These are phyloP conservation scores for Fusarium paranaense DNA, from an alignment of 2,329 filamentous ascomycete genomes.

Conservation along the genomic window DNA sequence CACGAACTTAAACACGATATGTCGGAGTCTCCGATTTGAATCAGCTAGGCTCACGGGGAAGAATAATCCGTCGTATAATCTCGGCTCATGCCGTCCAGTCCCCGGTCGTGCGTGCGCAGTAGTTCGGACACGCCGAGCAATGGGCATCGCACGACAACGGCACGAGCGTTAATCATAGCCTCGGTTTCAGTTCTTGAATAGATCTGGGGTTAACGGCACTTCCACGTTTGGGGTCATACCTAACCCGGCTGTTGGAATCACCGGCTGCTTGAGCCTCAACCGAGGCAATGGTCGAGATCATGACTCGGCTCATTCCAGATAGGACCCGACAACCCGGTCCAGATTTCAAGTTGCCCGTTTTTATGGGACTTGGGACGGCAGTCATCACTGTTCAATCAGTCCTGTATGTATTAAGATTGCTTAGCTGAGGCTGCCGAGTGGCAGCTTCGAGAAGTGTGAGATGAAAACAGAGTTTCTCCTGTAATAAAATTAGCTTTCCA, in stretches of 20 bases:
- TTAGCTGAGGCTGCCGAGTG: background rate
- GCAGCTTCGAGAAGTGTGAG: background rate
- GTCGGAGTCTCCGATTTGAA: background rate
- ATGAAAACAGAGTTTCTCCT: background rate
- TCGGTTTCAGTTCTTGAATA: background rate
- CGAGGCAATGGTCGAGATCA: background rate
- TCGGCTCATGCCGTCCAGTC: background rate
- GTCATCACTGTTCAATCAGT: background rate
- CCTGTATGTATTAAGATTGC: background rate
- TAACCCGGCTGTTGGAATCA: background rate
- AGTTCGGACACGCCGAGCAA: background rate
- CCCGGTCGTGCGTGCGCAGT: background rate
- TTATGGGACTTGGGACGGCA: background rate
- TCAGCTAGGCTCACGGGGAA: background rate
- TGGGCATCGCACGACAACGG: background rate
- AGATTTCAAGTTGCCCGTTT: background rate
- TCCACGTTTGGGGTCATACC: background rate
- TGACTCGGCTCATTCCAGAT: conserved; percentile 20
- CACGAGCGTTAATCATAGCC: background rate
- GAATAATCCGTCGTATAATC: background rate
- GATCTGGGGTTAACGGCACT: background rate
- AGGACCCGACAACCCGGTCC: background rate
- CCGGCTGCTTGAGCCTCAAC: background rate
- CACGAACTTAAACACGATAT: background rate
- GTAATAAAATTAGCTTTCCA: background rate